Conservation (phyloP, 139 green algal genomes). For the Chlamydomonas eustigma region DNA sequence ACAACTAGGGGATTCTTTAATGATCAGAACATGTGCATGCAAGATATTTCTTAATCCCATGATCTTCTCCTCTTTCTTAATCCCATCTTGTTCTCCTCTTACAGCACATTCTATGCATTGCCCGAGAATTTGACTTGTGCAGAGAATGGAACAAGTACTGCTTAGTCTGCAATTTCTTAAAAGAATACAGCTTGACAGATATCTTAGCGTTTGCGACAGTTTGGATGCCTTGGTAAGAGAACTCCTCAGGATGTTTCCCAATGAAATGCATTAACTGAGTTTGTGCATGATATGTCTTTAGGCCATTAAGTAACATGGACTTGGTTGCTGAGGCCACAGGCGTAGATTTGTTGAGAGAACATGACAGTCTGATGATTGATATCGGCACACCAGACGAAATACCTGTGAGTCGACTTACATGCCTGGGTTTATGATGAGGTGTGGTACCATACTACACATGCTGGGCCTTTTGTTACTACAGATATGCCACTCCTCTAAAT, state of each 20-base stretch:
- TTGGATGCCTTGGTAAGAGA: slow-evolving; percentile 1
- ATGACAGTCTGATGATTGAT: background rate
- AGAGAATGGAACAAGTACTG: background rate
- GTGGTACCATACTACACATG: too few species aligned
- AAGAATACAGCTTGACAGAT: background rate
- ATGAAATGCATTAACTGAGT: too few species aligned
- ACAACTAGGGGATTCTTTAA: too few species aligned
- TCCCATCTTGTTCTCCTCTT: too few species aligned
- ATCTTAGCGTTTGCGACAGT: background rate
- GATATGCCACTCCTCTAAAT: too few species aligned
- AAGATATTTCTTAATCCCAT: too few species aligned
- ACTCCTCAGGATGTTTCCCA: too few species aligned
- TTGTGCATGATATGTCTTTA: background rate
- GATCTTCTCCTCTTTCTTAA: too few species aligned
- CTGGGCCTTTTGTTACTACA: too few species aligned
- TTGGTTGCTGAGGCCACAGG: background rate
- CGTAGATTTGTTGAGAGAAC: background rate
- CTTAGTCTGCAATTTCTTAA: background rate
- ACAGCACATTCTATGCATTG: background rate
- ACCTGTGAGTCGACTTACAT: background rate
- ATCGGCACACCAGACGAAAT: background rate
- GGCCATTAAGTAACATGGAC: background rate
- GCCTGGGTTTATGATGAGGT: too few species aligned
- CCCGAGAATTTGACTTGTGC: background rate
- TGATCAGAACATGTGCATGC: too few species aligned